phyloP scores from a whole-genome alignment of 2,329 filamentous ascomycete genomes.

The Talaromyces sp. region DNA sequence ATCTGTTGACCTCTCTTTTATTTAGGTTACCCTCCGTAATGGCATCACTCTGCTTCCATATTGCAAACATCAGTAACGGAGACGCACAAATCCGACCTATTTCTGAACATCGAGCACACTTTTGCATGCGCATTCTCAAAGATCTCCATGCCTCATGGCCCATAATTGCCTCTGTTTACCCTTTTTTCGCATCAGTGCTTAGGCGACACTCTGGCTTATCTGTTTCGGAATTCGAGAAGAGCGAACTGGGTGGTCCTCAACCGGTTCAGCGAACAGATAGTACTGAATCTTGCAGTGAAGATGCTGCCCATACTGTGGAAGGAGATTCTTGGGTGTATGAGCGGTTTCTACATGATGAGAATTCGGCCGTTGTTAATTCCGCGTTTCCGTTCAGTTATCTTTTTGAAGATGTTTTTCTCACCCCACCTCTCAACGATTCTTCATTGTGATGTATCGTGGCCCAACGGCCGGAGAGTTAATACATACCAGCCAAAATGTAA shows the following conservation, averaged over 20 bases:
- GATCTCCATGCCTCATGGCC: constrained; percentile 20
- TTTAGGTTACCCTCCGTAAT: constrained; percentile 14
- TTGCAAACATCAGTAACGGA: constrained; percentile 16
- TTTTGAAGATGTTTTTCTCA: constrained; percentile 14
- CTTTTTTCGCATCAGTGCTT: constrained; percentile 14
- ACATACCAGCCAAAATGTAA: neutral
- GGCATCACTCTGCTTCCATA: constrained; percentile 14
- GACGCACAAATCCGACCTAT: constrained; percentile 14
- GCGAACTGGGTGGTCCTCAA: neutral
- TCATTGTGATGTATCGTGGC: neutral
- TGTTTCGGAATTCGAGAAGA: neutral
- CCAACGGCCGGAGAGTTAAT: neutral
- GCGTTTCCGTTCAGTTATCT: constrained; percentile 13
- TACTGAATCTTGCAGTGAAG: neutral
- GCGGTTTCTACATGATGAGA: constrained; percentile 10
- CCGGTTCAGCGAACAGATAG: neutral
- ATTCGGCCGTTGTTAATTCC: constrained; percentile 10
- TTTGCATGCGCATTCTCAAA: constrained; percentile 21
- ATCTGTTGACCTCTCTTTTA: neutral
- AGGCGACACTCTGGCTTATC: neutral
- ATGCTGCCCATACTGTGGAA: neutral
- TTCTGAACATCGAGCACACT: constrained; percentile 20
- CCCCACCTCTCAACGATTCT: neutral
- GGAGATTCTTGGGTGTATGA: constrained; percentile 1
- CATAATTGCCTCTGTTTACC: constrained; percentile 13